Conservation (phyloP, 345 rosid genomes). For the Ceriops tagal region DNA sequence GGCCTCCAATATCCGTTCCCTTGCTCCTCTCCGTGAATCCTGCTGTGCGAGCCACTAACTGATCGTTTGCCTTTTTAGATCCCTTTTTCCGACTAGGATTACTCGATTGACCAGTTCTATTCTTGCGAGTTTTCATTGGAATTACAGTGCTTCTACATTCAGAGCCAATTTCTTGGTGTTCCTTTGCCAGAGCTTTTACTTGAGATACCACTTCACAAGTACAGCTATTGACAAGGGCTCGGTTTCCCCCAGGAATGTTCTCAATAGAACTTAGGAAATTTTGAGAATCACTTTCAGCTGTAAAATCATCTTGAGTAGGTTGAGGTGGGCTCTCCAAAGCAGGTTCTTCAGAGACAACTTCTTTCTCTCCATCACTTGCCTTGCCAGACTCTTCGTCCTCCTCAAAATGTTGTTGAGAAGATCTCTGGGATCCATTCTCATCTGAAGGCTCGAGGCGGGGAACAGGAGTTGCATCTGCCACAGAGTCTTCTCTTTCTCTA, state of each 20-base stretch:
- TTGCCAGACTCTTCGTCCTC: slow-evolving; percentile 29
- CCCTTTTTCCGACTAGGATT: slow-evolving; percentile 32
- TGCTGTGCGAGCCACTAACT: slow-evolving; percentile 24
- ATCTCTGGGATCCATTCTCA: slow-evolving; percentile 58
- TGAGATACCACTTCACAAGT: slow-evolving; percentile 42
- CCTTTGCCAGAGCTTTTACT: slow-evolving; percentile 25
- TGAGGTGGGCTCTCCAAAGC: slow-evolving; percentile 31
- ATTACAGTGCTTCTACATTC: slow-evolving; percentile 16
- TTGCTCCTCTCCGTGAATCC: slow-evolving; percentile 33
- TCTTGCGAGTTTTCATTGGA: slow-evolving; percentile 16
- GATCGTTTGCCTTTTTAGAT: slow-evolving; percentile 33
- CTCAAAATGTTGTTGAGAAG: slow-evolving; percentile 31
- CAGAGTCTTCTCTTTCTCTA: slow-evolving; percentile 54
- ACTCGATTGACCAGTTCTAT: slow-evolving; percentile 24
- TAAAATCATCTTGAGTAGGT: slow-evolving; percentile 31
- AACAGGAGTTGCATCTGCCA: slow-evolving; percentile 39
- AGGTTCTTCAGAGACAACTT: slow-evolving; percentile 36
- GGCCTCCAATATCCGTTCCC: slow-evolving; percentile 40
- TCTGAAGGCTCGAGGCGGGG: slow-evolving; percentile 54
- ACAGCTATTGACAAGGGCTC: slow-evolving; percentile 30
- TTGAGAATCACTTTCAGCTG: slow-evolving; percentile 30
- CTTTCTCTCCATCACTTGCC: slow-evolving; percentile 28
- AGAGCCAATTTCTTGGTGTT: slow-evolving; percentile 19
- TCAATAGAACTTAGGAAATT: slow-evolving; percentile 39
- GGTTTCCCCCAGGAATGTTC: slow-evolving; percentile 38